A percentile compares a stretch with the other conserved stretches of the same genome.
These are phyloP conservation scores for Lagenaria siceraria DNA, from an alignment of 306 rosid genomes.

Conservation along the genomic window DNA sequence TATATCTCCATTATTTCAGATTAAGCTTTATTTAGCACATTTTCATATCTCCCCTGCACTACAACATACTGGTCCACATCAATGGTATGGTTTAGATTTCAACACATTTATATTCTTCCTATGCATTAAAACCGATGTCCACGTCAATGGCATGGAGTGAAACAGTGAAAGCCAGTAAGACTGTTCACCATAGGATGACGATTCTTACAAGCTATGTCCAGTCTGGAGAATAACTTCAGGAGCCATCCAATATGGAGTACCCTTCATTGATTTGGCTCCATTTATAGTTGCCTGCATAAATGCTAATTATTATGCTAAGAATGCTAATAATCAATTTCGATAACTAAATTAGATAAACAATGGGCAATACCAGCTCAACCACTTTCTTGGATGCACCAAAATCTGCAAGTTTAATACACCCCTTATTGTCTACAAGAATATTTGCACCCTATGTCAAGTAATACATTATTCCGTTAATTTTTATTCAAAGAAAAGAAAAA, in stretches of 20 bases:
- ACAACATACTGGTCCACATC: background rate
- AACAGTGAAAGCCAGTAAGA: background rate
- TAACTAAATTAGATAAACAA: conserved; percentile 7
- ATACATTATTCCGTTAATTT: conserved; percentile 8
- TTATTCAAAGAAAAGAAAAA: background rate
- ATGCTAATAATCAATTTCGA: conserved; percentile 1
- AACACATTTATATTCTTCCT: background rate
- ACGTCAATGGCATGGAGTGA: background rate
- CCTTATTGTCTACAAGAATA: conserved; percentile 91
- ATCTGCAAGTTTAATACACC: conserved; percentile 94
- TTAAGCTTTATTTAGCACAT: background rate
- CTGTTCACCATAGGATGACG: background rate
- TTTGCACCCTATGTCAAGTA: conserved; percentile 70
- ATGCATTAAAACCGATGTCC: background rate
- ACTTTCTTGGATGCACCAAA: conserved; percentile 97
- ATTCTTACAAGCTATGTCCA: conserved; percentile 87
- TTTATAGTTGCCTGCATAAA: conserved; percentile 66
- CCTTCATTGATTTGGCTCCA: conserved; percentile 93
- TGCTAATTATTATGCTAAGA: conserved; percentile 7
- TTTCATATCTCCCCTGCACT: background rate
- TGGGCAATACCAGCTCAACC: conserved; percentile 65
- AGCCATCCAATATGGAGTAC: conserved; percentile 98
- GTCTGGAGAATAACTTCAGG: conserved; percentile 95
- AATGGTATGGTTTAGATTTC: background rate
- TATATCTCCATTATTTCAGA: background rate